These are phyloP conservation scores for Pyropia yezoensis DNA, from an alignment of 23 red algal species.

Conservation along the genomic window DNA sequence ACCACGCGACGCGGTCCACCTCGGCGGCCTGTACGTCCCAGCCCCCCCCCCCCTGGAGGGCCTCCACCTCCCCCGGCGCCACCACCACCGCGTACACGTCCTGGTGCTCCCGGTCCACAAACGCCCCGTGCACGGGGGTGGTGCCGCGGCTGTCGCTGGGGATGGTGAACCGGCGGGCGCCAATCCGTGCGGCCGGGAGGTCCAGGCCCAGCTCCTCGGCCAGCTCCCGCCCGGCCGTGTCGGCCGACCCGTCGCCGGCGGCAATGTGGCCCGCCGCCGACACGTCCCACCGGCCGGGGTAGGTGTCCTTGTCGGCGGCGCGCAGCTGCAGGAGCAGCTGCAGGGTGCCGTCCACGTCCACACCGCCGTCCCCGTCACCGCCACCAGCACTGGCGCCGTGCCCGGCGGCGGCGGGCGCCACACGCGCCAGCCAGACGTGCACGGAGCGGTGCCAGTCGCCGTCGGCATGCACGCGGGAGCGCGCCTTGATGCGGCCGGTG, in stretches of 20 bases:
- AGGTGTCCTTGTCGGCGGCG: slow-evolving; percentile 64
- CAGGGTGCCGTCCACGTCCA: too few relatives aligned
- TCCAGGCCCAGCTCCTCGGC: slow-evolving; percentile 73
- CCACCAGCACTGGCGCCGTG: neutral
- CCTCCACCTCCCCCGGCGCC: slow-evolving; percentile 6
- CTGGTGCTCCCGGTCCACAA: slow-evolving; percentile 59
- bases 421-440: slow-evolving; percentile 62
- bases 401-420: neutral
- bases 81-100: slow-evolving; percentile 49
- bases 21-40: slow-evolving; percentile 30
- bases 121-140: slow-evolving; percentile 37
- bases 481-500: slow-evolving; percentile 30
- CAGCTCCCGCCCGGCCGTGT: slow-evolving; percentile 58
- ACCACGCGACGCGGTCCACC: slow-evolving; percentile 45
- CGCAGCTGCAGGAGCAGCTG: slow-evolving; percentile 55
- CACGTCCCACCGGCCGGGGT: slow-evolving; percentile 78
- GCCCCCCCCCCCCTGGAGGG: neutral
- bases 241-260: slow-evolving; percentile 35
- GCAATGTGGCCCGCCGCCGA: slow-evolving; percentile 80
- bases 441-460: slow-evolving; percentile 84
- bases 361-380: neutral
- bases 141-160: slow-evolving; percentile 12
- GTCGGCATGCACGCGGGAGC: slow-evolving; percentile 65
- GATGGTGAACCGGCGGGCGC: slow-evolving; percentile 20
- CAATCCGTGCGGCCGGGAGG: slow-evolving; percentile 10